Evolutionary conservation across 192 early-diverging fungal species (phyloP).

Genomic region (Allomyces macrogynus): DNA sequence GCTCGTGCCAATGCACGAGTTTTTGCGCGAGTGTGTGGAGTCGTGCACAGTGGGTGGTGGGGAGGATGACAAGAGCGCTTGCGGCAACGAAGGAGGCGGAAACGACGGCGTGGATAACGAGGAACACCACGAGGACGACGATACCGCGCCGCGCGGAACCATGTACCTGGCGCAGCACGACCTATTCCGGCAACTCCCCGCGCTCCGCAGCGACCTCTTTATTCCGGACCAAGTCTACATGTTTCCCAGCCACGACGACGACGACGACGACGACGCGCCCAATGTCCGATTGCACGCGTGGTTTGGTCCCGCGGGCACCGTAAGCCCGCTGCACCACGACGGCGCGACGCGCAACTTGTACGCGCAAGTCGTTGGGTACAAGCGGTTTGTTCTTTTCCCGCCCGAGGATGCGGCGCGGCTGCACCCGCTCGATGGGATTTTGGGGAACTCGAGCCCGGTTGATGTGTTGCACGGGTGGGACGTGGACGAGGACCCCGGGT

Average conservation of each 20-base stretch:
- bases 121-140: too few relatives aligned
- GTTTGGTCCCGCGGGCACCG: slow-evolving; percentile 7
- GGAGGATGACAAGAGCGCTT: too few relatives aligned
- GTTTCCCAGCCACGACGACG: background rate
- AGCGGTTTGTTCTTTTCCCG: background rate
- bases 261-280: slow-evolving; percentile 4
- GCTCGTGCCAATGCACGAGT: background rate
- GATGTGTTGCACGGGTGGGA: background rate
- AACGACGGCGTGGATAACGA: too few relatives aligned
- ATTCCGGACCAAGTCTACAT: background rate
- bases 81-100: too few relatives aligned
- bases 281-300: slow-evolving; percentile 1
- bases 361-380: slow-evolving; percentile 7
- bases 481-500: background rate
- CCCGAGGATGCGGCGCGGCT: background rate
- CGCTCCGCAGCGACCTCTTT: background rate
- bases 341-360: slow-evolving; percentile 3
- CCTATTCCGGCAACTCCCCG: slow-evolving; percentile 4
- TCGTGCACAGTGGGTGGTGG: background rate
- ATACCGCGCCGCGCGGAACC: too few relatives aligned
- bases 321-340: slow-evolving; percentile 5
- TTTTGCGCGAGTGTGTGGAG: background rate
- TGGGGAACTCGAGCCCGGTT: background rate
- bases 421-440: background rate
- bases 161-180: slow-evolving; percentile 6